Base-by-base conservation (phyloP, 805 yeast genomes). In the Candida ascalaphidarum region DNA sequence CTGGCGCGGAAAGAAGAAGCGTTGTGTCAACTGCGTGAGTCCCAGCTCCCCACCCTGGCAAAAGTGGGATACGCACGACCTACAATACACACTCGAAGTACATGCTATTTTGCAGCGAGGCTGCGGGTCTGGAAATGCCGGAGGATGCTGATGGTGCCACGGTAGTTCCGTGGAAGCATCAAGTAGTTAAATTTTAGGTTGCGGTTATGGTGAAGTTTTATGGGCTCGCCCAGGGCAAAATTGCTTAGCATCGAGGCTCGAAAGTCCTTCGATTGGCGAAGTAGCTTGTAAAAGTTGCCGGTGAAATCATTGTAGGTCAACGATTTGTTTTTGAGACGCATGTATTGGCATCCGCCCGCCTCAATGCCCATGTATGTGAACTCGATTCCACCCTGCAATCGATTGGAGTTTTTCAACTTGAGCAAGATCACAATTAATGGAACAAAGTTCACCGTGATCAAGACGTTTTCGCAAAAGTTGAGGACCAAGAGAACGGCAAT, bases 391-490 rank as follows among this genome's bases (percentile, higher is more conserved):
- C 75, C 74, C 26, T 74, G 78, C 12, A 73, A 44, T 30, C 79
- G 61, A 29, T 71, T 74, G 7, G 85, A 76, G 47, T 88, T 89
- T 50, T 89, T 92, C 26, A 84, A 25, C 41, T 92, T 73, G 25
- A 92, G 58, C 28, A 94, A 58, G 3, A 89, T 46, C 1, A 85
- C 88, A 54, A 92, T 89, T 8, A 89, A 46, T 2, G 99, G 99
- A 46, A 81, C 73, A 47, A 88, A 88, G 46, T 88, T 89, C 31
- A 86, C 50, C 18, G 74, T 49, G 5, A 88, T 73, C 37, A 84
- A 63, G 0, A 63, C 27, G 23, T 77, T 59, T 39, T 84, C 92
- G 14, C 80, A 50, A 1, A 59, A 28, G 12, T 78, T 75, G 21
- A 71, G 57, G 2, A 65, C 28, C 3, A 61, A 31, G 23, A 83